phyloP scores from a whole-genome alignment of 2,329 filamentous ascomycete genomes.

The Drechslerella dactyloides region DNA sequence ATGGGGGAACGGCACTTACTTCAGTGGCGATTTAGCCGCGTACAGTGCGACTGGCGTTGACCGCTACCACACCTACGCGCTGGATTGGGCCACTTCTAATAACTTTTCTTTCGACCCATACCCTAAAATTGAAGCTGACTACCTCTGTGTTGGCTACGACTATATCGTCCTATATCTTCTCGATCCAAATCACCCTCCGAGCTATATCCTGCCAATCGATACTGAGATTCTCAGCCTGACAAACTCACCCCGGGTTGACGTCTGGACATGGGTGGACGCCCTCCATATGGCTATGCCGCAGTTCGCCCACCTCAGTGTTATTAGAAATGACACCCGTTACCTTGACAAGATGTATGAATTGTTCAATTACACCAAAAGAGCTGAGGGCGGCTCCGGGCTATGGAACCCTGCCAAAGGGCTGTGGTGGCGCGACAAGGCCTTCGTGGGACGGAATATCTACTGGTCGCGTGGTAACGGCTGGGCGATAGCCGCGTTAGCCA shows the following conservation, averaged over 20 bases:
- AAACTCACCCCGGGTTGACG: slow-evolving; percentile 14
- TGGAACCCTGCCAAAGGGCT: slow-evolving; percentile 24
- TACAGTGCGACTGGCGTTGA: slow-evolving; percentile 10
- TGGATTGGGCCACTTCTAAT: slow-evolving; percentile 26
- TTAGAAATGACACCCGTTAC: slow-evolving; percentile 26
- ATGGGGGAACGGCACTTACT: slow-evolving; percentile 32
- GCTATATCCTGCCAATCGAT: slow-evolving; percentile 22
- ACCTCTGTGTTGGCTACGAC: slow-evolving; percentile 23
- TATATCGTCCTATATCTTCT: slow-evolving; percentile 32
- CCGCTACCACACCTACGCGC: slow-evolving; percentile 16
- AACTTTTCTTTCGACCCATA: slow-evolving; percentile 22
- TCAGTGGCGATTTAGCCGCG: slow-evolving; percentile 26
- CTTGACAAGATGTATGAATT: slow-evolving; percentile 29
- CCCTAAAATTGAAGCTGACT: slow-evolving; percentile 11
- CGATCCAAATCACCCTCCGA: slow-evolving; percentile 22
- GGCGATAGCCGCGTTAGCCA: slow-evolving; percentile 30
- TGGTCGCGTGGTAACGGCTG: slow-evolving; percentile 36
- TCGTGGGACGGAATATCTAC: slow-evolving; percentile 27
- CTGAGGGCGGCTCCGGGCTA: slow-evolving; percentile 19
- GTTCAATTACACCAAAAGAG: slow-evolving; percentile 26
- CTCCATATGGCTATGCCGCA: slow-evolving; percentile 31
- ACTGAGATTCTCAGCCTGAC: slow-evolving; percentile 8
- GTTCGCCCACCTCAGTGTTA: slow-evolving; percentile 27
- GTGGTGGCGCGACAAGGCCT: slow-evolving; percentile 33
- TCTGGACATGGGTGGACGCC: slow-evolving; percentile 35